These are phyloP conservation scores for Bolboschoenus planiculmis DNA, from an alignment of 176 grass and related monocot genomes.

Conservation along the genomic window DNA sequence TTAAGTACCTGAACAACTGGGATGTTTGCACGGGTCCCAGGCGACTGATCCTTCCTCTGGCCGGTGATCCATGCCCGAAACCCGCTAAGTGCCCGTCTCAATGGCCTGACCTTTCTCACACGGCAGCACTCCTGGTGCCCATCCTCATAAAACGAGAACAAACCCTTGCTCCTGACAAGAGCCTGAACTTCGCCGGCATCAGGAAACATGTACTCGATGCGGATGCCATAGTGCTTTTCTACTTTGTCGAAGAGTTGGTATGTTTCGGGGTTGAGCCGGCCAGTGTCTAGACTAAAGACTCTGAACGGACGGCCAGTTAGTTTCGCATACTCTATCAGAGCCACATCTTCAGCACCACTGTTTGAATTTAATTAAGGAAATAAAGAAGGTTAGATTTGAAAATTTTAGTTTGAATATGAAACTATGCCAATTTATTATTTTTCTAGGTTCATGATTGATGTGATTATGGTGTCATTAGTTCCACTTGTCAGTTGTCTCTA, in stretches of 20 bases:
- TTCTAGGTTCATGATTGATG: not conserved
- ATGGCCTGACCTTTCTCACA: slow-evolving; percentile 73
- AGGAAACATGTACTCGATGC: slow-evolving; percentile 95
- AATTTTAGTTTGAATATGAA: not conserved
- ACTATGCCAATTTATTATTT: not conserved
- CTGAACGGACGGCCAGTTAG: slow-evolving; percentile 70
- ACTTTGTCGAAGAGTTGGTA: slow-evolving; percentile 76
- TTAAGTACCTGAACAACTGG: slow-evolving; percentile 81
- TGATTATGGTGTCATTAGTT: not conserved
- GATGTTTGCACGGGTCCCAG: slow-evolving; percentile 75
- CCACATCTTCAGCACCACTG: slow-evolving; percentile 90
- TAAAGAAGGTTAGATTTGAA: not conserved
- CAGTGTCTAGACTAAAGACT: slow-evolving; percentile 91
- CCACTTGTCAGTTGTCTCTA: not conserved
- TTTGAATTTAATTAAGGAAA: not conserved
- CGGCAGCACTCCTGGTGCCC: slow-evolving; percentile 98
- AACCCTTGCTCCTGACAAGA: slow-evolving; percentile 77
- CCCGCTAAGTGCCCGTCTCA: slow-evolving; percentile 61
- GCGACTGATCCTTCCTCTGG: slow-evolving; percentile 91
- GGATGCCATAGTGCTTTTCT: slow-evolving; percentile 88
- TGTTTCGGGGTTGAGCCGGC: slow-evolving; percentile 81
- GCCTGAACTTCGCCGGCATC: slow-evolving; percentile 70
- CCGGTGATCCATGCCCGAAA: slow-evolving; percentile 90
- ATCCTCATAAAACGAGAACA: slow-evolving; percentile 98
- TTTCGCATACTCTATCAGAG: slow-evolving; percentile 85